A percentile compares a stretch with the other conserved stretches of the same genome.
These are phyloP conservation scores for Pythium phragmiticola DNA, from an alignment of 352 stramenopile genomes.

Conservation along the genomic window DNA sequence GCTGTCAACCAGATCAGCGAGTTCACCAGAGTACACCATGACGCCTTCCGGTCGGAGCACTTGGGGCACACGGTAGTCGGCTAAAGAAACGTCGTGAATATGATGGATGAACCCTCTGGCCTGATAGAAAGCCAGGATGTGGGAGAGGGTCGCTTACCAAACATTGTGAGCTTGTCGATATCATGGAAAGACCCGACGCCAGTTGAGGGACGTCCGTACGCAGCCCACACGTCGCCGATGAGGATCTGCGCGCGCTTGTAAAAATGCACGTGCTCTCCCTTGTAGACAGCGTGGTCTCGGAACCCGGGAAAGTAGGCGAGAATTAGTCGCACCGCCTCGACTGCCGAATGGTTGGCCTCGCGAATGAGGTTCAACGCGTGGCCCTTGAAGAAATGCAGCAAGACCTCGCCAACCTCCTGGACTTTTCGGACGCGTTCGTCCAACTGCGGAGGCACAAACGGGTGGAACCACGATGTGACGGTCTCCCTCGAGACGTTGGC, in stretches of 20 bases:
- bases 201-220: conserved; percentile 58
- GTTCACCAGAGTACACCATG: conserved; percentile 54
- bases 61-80: conserved; percentile 88
- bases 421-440: conserved; percentile 65
- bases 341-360: conserved; percentile 47
- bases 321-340: conserved; percentile 63
- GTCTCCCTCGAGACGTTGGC: conserved; percentile 38
- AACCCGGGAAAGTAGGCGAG: conserved; percentile 81
- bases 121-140: neutral
- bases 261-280: conserved; percentile 81
- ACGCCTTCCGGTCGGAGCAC: conserved; percentile 70
- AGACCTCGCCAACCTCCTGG: conserved; percentile 50
- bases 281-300: conserved; percentile 81
- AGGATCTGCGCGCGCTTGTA: conserved; percentile 92
- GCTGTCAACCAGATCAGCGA: conserved; percentile 49
- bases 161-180: conserved; percentile 87
- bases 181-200: conserved; percentile 71
- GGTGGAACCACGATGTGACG: conserved; percentile 61
- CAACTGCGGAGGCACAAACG: conserved; percentile 55
- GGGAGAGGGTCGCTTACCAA: conserved; percentile 37
- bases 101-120: neutral
- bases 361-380: conserved; percentile 54
- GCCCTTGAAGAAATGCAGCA: conserved; percentile 48
- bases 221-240: conserved; percentile 84
- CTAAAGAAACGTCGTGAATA: conserved; percentile 24